These are phyloP conservation scores for Tubosaeta sp. DNA, from an alignment of 768 basidiomycete species.

Conservation along the genomic window DNA sequence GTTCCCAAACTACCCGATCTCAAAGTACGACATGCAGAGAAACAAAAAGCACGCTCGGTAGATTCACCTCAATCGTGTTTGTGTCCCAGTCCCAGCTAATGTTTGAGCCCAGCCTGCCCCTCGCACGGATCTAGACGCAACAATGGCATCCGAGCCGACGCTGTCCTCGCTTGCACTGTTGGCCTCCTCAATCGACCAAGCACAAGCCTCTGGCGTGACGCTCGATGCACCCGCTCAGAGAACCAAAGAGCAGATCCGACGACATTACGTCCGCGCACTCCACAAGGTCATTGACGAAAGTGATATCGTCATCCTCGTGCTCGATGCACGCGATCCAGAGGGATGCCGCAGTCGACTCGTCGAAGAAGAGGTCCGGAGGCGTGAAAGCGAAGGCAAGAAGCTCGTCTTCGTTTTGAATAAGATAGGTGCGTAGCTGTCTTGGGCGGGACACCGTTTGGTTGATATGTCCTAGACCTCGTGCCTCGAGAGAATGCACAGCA, in stretches of 20 bases:
- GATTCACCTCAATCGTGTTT: conserved; percentile 15
- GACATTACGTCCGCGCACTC: conserved; percentile 72
- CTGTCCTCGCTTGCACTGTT: conserved; percentile 55
- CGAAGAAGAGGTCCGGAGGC: conserved; percentile 86
- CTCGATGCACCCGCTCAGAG: conserved; percentile 34
- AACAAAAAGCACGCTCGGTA: conserved; percentile 41
- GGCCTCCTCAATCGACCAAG: conserved; percentile 34
- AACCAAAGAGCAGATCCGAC: conserved; percentile 66
- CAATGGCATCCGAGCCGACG: conserved; percentile 74
- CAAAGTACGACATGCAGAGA: conserved; percentile 54
- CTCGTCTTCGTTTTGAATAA: conserved; percentile 96
- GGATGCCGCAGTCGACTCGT: conserved; percentile 89
- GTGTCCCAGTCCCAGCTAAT: neutral
- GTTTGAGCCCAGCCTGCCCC: conserved; percentile 20
- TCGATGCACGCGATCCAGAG: conserved; percentile 94
- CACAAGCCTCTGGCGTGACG: conserved; percentile 18
- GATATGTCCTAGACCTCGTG: conserved; percentile 64
- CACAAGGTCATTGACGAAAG: conserved; percentile 92
- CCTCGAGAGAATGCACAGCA: conserved; percentile 82
- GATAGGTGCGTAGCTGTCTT: conserved; percentile 61
- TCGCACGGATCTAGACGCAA: conserved; percentile 45
- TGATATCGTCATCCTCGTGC: conserved; percentile 84
- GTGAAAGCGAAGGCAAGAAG: conserved; percentile 86
- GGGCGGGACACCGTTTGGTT: neutral
- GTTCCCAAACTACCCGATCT: conserved; percentile 77